A percentile compares a stretch with the other conserved stretches of the same genome.
These are phyloP conservation scores for Tricholomella constricta DNA, from an alignment of 768 basidiomycete genomes.

Conservation along the genomic window DNA sequence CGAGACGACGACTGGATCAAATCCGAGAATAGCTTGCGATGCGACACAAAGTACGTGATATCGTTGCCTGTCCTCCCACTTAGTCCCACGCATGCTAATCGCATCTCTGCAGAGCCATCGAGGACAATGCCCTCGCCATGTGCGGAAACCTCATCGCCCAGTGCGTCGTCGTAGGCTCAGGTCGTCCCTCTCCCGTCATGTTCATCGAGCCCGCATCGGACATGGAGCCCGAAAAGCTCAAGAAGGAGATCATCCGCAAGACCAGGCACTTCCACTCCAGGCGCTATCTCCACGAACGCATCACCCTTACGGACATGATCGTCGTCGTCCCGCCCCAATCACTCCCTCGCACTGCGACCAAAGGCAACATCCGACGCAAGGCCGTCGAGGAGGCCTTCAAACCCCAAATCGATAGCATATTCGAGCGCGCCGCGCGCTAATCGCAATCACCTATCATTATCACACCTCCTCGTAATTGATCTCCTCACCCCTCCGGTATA, in stretches of 20 bases:
- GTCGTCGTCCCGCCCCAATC: conserved; percentile 61
- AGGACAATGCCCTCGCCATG: conserved; percentile 68
- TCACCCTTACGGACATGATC: conserved; percentile 61
- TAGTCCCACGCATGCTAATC: conserved; percentile 6
- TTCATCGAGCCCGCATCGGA: conserved; percentile 66
- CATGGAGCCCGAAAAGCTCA: conserved; percentile 57
- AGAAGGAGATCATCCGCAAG: conserved; percentile 69
- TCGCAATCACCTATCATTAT: too few species aligned
- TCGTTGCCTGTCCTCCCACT: too few species aligned
- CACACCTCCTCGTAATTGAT: too few species aligned
- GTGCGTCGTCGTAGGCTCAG: conserved; percentile 77
- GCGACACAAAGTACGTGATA: conserved; percentile 68
- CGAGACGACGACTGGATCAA: conserved; percentile 89
- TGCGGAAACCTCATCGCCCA: conserved; percentile 67
- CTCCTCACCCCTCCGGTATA: too few species aligned
- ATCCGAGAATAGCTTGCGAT: conserved; percentile 74
- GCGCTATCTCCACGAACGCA: conserved; percentile 77
- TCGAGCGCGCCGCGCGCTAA: too few species aligned
- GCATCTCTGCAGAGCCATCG: conserved; percentile 71
- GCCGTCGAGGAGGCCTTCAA: conserved; percentile 71
- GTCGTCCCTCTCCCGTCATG: conserved; percentile 71
- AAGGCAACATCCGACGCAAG: conserved; percentile 76
- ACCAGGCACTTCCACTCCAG: conserved; percentile 71
- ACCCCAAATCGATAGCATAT: conserved; percentile 59
- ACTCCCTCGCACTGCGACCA: conserved; percentile 73